These are phyloP conservation scores for Teratosphaeria pseudoeucalypti DNA, from an alignment of 2,329 filamentous ascomycete genomes.

Conservation along the genomic window DNA sequence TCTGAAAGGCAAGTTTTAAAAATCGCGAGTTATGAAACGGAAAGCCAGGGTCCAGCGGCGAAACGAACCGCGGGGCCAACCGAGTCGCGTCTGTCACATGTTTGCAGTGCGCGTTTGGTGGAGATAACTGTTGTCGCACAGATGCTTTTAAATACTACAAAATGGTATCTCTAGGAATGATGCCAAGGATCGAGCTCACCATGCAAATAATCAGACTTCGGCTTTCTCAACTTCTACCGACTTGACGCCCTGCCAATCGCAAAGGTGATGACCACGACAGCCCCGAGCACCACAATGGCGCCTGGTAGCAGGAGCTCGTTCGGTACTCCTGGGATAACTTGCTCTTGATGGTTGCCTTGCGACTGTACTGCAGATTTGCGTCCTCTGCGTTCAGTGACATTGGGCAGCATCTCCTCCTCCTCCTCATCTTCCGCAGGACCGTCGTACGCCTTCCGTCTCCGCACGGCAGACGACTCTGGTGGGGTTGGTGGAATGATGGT, in stretches of 20 bases:
- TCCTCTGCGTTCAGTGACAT: conserved; percentile 24
- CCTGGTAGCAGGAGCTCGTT: conserved; percentile 90
- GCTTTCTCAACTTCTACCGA: background rate
- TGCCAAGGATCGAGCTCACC: background rate
- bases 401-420: conserved; percentile 33
- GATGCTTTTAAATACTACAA: background rate
- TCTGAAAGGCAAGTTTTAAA: background rate
- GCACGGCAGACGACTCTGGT: conserved; percentile 36
- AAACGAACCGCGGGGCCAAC: background rate
- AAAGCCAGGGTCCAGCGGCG: background rate
- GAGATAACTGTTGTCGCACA: background rate
- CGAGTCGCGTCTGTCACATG: background rate
- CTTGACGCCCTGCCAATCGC: conserved; percentile 45
- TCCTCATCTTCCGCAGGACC: conserved; percentile 48
- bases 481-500: conserved; percentile 40
- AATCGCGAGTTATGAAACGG: background rate
- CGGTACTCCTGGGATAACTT: conserved; percentile 80
- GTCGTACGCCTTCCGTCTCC: conserved; percentile 36
- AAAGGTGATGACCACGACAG: conserved; percentile 90
- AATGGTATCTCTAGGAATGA: background rate
- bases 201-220: background rate
- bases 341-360: conserved; percentile 49
- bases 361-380: conserved; percentile 15
- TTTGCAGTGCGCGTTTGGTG: background rate
- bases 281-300: conserved; percentile 87